These are phyloP conservation scores for Trichoderma atrobrunneum DNA, from an alignment of 2,329 filamentous ascomycete genomes.

Conservation along the genomic window DNA sequence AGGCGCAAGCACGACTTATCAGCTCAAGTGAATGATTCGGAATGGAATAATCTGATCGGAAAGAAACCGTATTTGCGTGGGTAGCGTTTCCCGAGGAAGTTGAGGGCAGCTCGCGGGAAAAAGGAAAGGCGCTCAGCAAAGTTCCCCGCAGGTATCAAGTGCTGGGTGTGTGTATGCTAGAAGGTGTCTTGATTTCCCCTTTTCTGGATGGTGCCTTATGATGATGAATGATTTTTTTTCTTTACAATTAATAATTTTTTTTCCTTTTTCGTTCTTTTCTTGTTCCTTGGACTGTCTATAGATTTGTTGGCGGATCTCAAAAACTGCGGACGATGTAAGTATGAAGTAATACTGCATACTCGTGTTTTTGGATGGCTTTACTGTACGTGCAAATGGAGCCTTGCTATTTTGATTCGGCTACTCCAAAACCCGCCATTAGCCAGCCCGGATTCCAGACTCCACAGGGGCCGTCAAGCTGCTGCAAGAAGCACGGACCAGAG, in stretches of 20 bases:
- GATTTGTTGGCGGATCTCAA: background rate
- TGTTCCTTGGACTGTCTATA: background rate
- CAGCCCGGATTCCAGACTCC: background rate
- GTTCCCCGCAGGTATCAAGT: background rate
- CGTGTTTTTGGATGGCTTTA: background rate
- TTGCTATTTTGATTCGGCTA: background rate
- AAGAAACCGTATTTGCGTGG: background rate
- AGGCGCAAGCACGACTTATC: background rate
- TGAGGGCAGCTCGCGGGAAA: background rate
- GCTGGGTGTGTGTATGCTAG: background rate
- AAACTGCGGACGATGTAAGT: background rate
- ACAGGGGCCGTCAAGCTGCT: slow-evolving; percentile 8
- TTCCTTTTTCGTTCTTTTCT: background rate
- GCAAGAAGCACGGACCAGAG: slow-evolving; percentile 16
- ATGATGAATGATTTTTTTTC: background rate
- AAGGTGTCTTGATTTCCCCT: background rate
- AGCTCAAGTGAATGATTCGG: background rate
- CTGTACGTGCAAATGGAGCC: background rate
- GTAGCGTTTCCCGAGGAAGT: background rate
- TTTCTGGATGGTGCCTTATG: background rate
- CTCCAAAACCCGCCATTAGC: background rate
- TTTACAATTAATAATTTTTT: too few species aligned
- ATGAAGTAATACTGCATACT: background rate
- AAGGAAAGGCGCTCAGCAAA: background rate
- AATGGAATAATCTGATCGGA: background rate